Evolutionary conservation across 176 grass and related monocot genomes (phyloP).

Genomic region (Triticum dicoccoides): DNA sequence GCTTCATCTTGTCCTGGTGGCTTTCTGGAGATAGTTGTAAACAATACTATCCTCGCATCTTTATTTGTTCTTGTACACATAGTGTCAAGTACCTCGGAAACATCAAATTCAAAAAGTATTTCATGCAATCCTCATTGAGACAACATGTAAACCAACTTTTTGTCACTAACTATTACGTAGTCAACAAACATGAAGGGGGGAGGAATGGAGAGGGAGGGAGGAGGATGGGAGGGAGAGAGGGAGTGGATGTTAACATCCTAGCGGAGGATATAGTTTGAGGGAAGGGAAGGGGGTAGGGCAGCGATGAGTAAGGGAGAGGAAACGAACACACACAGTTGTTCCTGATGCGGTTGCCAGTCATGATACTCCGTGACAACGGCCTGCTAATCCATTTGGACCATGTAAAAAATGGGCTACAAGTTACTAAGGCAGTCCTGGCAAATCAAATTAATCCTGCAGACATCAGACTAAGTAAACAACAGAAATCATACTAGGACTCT

Average conservation of each 20-base stretch:
- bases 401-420: slow-evolving; percentile 55
- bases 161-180: slow-evolving; percentile 1
- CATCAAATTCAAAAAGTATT: not conserved
- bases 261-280: slow-evolving; percentile 7
- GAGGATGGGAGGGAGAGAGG: not conserved
- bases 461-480: slow-evolving; percentile 39
- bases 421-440: slow-evolving; percentile 51
- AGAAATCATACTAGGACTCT: slow-evolving; percentile 25
- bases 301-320: slow-evolving; percentile 67
- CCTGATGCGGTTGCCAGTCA: slow-evolving; percentile 77
- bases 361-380: slow-evolving; percentile 71
- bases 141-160: slow-evolving; percentile 16
- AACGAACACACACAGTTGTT: slow-evolving; percentile 87
- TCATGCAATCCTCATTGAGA: not conserved
- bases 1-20: not conserved
- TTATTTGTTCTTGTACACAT: not conserved
- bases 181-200: not conserved
- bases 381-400: slow-evolving; percentile 78
- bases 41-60: not conserved
- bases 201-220: slow-evolving; percentile 25
- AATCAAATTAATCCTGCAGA: slow-evolving; percentile 52
- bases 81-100: not conserved
- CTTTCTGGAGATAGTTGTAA: not conserved
- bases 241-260: slow-evolving; percentile 1
- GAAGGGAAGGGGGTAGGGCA: slow-evolving; percentile 36